Evolutionary conservation across 2,329 filamentous ascomycete genomes (phyloP), one percentile per base, ranked within the genome.

Genomic region (Colletotrichum caudatum): DNA sequence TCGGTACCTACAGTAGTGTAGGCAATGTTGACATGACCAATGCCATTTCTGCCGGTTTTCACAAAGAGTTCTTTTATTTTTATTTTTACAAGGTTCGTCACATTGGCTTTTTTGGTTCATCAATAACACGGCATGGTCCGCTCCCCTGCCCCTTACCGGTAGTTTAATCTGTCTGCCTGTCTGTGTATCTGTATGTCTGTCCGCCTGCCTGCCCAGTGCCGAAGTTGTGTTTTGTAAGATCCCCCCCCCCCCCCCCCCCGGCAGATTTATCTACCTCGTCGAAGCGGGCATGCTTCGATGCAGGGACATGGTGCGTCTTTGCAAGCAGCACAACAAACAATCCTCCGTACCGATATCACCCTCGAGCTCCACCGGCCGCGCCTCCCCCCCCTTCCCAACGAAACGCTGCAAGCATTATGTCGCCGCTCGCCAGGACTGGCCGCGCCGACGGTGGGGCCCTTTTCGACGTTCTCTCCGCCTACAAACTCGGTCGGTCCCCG

Each of bases 391-490:
- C n/a, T n/a, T n/a, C n/a, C 33, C 46, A 20, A 56, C 53, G 2
- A 37, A 56, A 56, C 33, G 9, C 20, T 56, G 53, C 53, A 37
- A 9, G 29, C 33, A 14, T 56, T 51, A 14, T 53, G 39, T 26
- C 46, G 41, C 44, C 37, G 41, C 48, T 50, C 4, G 11, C 48
- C n/a, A 50, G 41, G 26, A 60, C 66, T 69, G 44, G 62, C 67
- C 67, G 68, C 51, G 68, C 51, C 51, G 18, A 44, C 29, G 29
- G 35, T 41, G 35, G 51, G 16, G 16, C 26, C 58, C 64, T 35
- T 33, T 57, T 67, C 48, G 48, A 57, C 58, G 9, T 29, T 39
- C 64, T 39, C 51, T 59, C 64, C 69, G 69, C 66, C 18, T 20
- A 46, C 20, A n/a, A 44, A 37, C 59, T 54, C 64, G 57, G 68